phyloP scores from a whole-genome alignment of 345 rosid genomes.

The Bretschneidera sinensis region DNA sequence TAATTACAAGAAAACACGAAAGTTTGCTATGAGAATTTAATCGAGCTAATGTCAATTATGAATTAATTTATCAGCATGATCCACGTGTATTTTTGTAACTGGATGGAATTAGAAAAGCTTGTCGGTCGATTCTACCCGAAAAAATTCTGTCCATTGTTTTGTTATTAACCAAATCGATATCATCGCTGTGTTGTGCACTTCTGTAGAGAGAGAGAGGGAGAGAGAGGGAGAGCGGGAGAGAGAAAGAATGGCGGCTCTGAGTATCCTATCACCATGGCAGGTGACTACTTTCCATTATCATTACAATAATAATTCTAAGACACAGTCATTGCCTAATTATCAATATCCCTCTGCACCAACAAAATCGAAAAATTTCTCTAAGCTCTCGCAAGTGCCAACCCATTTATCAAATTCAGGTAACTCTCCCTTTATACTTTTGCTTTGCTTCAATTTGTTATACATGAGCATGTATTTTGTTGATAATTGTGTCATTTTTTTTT shows the following conservation, averaged over 20 bases:
- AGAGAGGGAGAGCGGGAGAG: no score
- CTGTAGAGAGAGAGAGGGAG: constrained; percentile 7
- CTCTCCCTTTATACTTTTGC: not conserved
- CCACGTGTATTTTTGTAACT: no score
- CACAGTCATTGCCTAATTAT: constrained; percentile 6
- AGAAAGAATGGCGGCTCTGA: constrained; percentile 42
- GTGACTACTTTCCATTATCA: constrained; percentile 24
- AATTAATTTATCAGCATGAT: no score
- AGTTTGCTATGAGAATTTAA: no score
- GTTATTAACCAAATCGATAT: no score
- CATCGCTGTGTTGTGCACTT: constrained; percentile 17
- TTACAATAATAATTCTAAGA: not conserved
- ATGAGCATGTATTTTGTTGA: not conserved
- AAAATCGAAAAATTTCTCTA: constrained; percentile 21
- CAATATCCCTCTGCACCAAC: not conserved
- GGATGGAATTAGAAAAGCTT: no score
- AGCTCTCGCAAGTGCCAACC: constrained; percentile 22
- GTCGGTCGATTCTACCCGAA: no score
- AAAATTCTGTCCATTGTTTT: no score
- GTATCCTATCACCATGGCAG: constrained; percentile 36
- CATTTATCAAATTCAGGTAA: constrained; percentile 42
- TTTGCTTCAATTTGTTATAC: not conserved
- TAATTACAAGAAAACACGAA: no score
- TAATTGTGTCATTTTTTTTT: no score
- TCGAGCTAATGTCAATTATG: no score